A percentile compares a stretch with the other conserved stretches of the same genome.
Evolutionary conservation across 129 eudicot species (phyloP).

Genomic region (Flaveria robusta): DNA sequence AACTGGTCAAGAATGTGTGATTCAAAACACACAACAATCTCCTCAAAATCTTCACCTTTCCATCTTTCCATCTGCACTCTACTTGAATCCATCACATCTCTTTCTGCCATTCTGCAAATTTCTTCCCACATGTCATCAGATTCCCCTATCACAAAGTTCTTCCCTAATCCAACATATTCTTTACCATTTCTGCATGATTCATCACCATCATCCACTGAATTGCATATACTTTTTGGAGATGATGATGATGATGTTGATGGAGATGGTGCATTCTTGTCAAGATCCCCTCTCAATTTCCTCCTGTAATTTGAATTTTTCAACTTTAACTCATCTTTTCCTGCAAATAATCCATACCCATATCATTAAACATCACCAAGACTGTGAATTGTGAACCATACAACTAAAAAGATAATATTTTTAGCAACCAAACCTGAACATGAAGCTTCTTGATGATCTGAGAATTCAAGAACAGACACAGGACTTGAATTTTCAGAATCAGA

Average conservation of each 20-base stretch:
- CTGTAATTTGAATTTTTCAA: conserved; percentile 41
- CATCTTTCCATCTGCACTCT: conserved; percentile 26
- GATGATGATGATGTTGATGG: conserved; percentile 19
- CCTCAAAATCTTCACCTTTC: conserved; percentile 48
- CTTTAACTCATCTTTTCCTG: conserved; percentile 49
- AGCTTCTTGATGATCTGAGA: conserved; percentile 42
- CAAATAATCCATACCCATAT: conserved; percentile 28
- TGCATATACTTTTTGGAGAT: conserved; percentile 8
- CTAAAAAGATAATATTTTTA: neutral
- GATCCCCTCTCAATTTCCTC: conserved; percentile 51
- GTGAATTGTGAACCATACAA: neutral
- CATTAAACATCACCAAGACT: conserved; percentile 9
- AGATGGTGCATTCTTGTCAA: conserved; percentile 39
- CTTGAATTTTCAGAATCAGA: conserved; percentile 67
- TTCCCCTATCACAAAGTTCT: conserved; percentile 16
- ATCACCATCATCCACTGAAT: conserved; percentile 19
- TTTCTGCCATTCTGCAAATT: conserved; percentile 51
- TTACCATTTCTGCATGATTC: conserved; percentile 26
- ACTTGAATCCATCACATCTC: conserved; percentile 45
- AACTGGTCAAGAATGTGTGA: conserved; percentile 61
- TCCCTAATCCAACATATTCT: conserved; percentile 30
- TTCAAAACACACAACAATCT: conserved; percentile 47
- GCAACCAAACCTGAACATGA: conserved; percentile 50
- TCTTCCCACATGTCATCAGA: conserved; percentile 47
- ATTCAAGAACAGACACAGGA: conserved; percentile 84